Evolutionary conservation across 345 rosid species (phyloP), one percentile per base, ranked within the genome.

Genomic region (Xanthoceras sorbifolium): DNA sequence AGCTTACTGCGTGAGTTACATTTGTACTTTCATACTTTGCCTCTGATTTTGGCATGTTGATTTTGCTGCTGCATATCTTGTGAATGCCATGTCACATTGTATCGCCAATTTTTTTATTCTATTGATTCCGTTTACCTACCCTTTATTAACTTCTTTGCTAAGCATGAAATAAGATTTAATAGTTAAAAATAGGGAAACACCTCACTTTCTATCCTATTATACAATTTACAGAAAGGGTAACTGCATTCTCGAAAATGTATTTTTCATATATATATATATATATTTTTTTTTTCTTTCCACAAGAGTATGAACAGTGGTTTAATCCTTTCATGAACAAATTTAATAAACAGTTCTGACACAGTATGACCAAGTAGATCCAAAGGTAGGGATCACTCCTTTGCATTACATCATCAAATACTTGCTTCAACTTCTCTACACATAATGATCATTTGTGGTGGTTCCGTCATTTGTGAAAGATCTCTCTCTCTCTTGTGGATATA

Each of bases 1-100:
- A 95, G 81, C 99, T 95, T 54, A 81, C 94, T 2, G 99, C 99
- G 97, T 95, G 77, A 88, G 96, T 80, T 68, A n/a, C 42, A 10
- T 8, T 38, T 38, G 42, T 38, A 7, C 73, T 74, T 69, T 23
- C 28, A 22, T 63, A 50, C 32, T 65, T 40, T 59, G 50, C 9
- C 61, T 64, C 55, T 26, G 20, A 6, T 29, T 64, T 17, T 31
- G 31, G 26, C 29, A n/a, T 57, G 6, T 22, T 0, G 3, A 22
- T 23, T 71, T 61, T 10, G 5, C 18, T 12, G 9, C 9, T 22
- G 17, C 59, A 42, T 2, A 26, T 34, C 32, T 57, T 65, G 10
- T 14, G 6, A 54, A 23, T 18, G 12, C 62, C 20, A 64, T 66
- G 3, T 71, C 42, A 0, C 9, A 23, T 42, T 18, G 9, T 34